phyloP scores from a whole-genome alignment of 192 early-diverging fungal species.

The Funneliformis mosseae region DNA sequence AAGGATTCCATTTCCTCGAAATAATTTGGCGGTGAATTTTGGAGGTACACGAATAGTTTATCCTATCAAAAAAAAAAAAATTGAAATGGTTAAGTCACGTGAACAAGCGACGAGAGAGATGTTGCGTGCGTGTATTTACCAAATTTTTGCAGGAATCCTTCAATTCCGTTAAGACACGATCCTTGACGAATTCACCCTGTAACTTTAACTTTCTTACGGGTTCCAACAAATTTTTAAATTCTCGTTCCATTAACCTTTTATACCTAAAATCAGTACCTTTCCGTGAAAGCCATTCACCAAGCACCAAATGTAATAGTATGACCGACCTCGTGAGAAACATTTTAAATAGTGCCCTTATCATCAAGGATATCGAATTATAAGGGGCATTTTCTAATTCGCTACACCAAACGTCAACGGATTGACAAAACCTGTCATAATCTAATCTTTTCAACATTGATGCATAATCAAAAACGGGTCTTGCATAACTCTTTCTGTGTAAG shows the following conservation, averaged over 20 bases:
- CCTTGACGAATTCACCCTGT: slow-evolving; percentile 17
- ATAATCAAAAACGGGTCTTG: not conserved
- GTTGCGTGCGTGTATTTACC: not conserved
- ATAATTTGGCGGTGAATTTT: slow-evolving; percentile 2
- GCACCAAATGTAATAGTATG: slow-evolving; percentile 7
- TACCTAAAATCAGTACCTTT: not conserved
- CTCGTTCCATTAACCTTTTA: slow-evolving; percentile 2
- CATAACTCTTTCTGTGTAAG: not conserved
- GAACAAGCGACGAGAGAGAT: not conserved
- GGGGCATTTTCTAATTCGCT: not conserved
- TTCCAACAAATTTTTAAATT: slow-evolving; percentile 23
- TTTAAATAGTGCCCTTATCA: slow-evolving; percentile 4
- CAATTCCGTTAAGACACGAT: not conserved
- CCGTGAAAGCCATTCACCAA: not conserved
- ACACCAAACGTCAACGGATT: slow-evolving; percentile 17
- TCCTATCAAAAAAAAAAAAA: not conserved
- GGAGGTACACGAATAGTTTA: slow-evolving; percentile 16
- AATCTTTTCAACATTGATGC: slow-evolving; percentile 22
- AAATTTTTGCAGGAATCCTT: slow-evolving; percentile 8
- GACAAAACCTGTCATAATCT: slow-evolving; percentile 20
- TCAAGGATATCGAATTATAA: slow-evolving; percentile 1
- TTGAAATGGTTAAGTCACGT: not conserved
- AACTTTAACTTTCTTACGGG: not conserved
- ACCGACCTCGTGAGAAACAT: slow-evolving; percentile 5
- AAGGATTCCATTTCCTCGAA: not conserved